Evolutionary conservation across 2,329 filamentous ascomycete species (phyloP), one percentile per base, ranked within the genome.

Genomic region (Calonectria naviculata): DNA sequence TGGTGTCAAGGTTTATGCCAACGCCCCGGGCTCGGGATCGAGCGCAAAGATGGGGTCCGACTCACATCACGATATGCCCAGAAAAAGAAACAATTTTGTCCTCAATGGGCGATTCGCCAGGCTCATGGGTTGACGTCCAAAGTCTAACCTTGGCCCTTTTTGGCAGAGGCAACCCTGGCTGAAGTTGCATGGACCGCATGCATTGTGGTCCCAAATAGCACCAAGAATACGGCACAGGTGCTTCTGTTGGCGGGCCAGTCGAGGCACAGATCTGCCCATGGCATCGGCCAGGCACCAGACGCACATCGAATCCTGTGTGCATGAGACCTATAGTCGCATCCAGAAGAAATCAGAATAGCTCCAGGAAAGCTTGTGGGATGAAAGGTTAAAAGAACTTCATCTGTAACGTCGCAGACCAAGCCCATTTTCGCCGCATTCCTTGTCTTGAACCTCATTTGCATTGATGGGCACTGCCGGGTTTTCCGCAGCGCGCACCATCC

Each of bases 1-100:
- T n/a, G 49, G 29, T 36, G 52, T 38, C 52, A 56, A 56, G 52
- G 52, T 56, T 56, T 34, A 38, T 56, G 52, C 52, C 52, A 56
- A 38, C 52, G 52, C 52, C 52, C 12, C 31, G 31, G 52, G 52
- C 52, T 56, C 52, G 52, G 31, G 52, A 58, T 58, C 52, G 52
- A 38, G 52, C 56, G 56, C 36, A 61, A 42, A 61, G 56, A 61
- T 38, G 56, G 38, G 21, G 56, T 44, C 56, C 36, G 38, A 19
- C 36, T 42, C 19, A 41, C 56, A 61, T 58, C 46, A 63, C 34
- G 52, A 64, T 44, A 63, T 44, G 17, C 17, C 61, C 62, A 52
- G 44, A 47, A 65, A 70, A 65, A 61, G 62, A 62, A 62, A 46
- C 63, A 54, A 21, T 54, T 41, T 64, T 54, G 44, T 42, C 44